Evolutionary conservation across 2,329 filamentous ascomycete genomes (phyloP).

Genomic region (Colletotrichum sp.): DNA sequence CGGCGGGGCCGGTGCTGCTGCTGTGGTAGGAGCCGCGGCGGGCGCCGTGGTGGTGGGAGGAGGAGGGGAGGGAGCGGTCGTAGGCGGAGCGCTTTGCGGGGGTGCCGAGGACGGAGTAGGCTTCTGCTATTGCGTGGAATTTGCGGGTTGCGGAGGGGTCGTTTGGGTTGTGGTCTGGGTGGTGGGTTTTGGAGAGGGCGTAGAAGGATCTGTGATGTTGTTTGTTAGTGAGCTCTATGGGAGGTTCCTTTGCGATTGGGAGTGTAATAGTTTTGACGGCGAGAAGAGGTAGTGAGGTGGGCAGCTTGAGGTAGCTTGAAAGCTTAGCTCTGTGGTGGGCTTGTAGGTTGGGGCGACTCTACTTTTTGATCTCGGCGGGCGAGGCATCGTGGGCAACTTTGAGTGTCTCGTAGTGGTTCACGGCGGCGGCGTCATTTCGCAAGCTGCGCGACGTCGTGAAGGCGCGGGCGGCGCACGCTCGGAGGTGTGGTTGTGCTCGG

Average conservation of each 20-base stretch:
- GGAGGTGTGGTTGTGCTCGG: neutral
- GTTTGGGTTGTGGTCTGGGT: conserved; percentile 86
- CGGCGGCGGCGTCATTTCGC: conserved; percentile 34
- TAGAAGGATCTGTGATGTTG: conserved; percentile 74
- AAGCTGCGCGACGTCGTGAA: conserved; percentile 34
- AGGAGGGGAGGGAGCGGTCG: conserved; percentile 69
- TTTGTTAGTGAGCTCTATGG: neutral
- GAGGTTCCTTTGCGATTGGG: neutral
- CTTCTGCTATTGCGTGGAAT: conserved; percentile 85
- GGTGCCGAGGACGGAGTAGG: conserved; percentile 78
- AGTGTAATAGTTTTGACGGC: no score
- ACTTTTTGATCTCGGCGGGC: conserved; percentile 85
- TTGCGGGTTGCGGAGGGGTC: conserved; percentile 75
- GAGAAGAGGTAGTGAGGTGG: no score
- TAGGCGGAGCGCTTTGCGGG: conserved; percentile 78
- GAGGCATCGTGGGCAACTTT: conserved; percentile 74
- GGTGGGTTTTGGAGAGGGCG: conserved; percentile 85
- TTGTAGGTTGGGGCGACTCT: no score
- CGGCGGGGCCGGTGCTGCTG: conserved; percentile 64
- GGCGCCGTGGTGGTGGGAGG: conserved; percentile 29
- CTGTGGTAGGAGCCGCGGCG: conserved; percentile 56
- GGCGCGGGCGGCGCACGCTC: conserved; percentile 12
- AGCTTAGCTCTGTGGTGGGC: no score
- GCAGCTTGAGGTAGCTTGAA: no score
- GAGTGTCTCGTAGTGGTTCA: conserved; percentile 84